Evolutionary conservation across 2,329 filamentous ascomycete genomes (phyloP), one percentile per base, ranked within the genome.

Genomic region (Elsinoe necatrix): DNA sequence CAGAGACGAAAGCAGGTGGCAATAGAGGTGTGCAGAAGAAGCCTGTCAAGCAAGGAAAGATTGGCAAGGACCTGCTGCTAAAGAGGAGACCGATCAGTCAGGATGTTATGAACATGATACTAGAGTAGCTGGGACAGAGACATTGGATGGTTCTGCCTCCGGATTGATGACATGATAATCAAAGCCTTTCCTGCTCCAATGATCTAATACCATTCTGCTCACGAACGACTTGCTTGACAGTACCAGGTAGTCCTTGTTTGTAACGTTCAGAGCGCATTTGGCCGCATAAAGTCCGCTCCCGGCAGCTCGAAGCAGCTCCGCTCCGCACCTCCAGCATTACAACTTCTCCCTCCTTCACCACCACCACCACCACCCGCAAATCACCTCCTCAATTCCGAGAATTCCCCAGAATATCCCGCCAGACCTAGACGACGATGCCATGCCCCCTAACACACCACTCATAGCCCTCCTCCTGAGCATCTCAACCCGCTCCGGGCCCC

Each of bases 381-480:
- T 29, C 27, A 4, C 27, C 4, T 4, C 27, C 27, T 29, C n/a
- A n/a, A n/a, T n/a, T n/a, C n/a, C n/a, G 27, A 29, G 9, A 9
- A 4, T 4, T 29, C 27, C 9, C 27, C 27, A 29, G 4, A 29
- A 9, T n/a, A n/a, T 14, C 51, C 31, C n/a, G 7, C 48, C 16
- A 23, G 16, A 14, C 52, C n/a, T 8, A 20, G 11, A 37, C 21
- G 37, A 16, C 23, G 43, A 41, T 41, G 20, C 14, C 42, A 56
- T 56, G 39, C 54, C 41, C 12, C 2, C 54, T 20, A 23, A 35
- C 18, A 11, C 81, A 63, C 75, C 80, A 60, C 75, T 84, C 48
- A 69, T 91, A 54, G 87, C 84, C 41, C 82, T 92, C 57, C 82
- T 88, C 54, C 80, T 92, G 37, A 82, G 90, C 62, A 82, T 88